These are phyloP conservation scores for Juncus inflexus DNA, from an alignment of 176 grass and related monocot species.

Conservation along the genomic window DNA sequence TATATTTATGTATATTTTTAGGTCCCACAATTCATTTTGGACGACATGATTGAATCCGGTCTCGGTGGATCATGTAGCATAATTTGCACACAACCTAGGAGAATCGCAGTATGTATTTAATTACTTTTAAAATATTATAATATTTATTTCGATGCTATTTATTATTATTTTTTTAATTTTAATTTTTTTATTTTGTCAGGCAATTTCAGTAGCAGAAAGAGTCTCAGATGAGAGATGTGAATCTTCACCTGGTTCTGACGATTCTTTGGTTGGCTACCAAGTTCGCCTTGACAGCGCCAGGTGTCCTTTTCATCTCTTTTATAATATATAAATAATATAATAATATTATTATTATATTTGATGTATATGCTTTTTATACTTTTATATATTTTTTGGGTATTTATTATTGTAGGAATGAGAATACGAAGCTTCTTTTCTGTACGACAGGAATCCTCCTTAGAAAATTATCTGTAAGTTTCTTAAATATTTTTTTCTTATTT, in stretches of 20 bases:
- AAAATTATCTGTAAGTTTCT: constrained; percentile 69
- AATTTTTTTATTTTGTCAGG: constrained; percentile 39
- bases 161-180: constrained; percentile 8
- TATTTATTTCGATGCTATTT: not conserved
- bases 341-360: constrained; percentile 14
- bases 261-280: constrained; percentile 94
- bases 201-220: constrained; percentile 96
- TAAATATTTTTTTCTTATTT: not conserved
- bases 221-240: constrained; percentile 94
- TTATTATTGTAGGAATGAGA: constrained; percentile 65
- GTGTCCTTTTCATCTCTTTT: constrained; percentile 38
- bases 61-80: constrained; percentile 84
- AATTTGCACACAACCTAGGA: constrained; percentile 85
- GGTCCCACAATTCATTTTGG: constrained; percentile 95
- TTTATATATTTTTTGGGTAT: constrained; percentile 25
- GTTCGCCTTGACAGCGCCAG: constrained; percentile 91
- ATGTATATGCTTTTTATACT: constrained; percentile 12
- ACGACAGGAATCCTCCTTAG: constrained; percentile 97
- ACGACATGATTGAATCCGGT: constrained; percentile 91
- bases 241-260: constrained; percentile 78
- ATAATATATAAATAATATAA: constrained; percentile 28
- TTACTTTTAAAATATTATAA: not conserved
- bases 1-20: constrained; percentile 34
- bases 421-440: constrained; percentile 89
- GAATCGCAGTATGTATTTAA: constrained; percentile 64